Conservation (phyloP, 345 rosid species). For the Sonneratia caseolaris region DNA sequence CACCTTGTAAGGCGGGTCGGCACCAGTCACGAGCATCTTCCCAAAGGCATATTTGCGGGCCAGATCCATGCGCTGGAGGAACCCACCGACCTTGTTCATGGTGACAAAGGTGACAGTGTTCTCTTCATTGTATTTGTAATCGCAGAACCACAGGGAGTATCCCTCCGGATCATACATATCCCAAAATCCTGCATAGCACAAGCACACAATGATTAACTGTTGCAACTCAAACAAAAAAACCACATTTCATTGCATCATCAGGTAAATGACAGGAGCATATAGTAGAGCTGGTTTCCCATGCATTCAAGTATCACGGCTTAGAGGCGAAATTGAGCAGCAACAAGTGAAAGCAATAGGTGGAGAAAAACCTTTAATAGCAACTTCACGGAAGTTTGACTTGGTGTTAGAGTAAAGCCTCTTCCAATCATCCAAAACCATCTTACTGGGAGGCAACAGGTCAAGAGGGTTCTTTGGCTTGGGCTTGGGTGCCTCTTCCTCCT, state of each 20-base stretch:
- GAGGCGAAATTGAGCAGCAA: no score
- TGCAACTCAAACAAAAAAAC: no score
- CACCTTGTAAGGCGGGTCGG: constrained; percentile 76
- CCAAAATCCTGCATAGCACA: constrained; percentile 71
- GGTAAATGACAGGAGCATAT: neutral
- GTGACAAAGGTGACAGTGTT: no score
- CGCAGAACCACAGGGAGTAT: no score
- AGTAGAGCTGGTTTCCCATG: neutral
- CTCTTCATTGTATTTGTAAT: no score
- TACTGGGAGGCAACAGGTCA: constrained; percentile 84
- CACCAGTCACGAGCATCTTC: constrained; percentile 80
- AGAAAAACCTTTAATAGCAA: constrained; percentile 73
- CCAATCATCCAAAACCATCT: constrained; percentile 94
- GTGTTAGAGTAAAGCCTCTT: constrained; percentile 98
- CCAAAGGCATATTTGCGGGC: constrained; percentile 94
- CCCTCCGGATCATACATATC: constrained; percentile 95
- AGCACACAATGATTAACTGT: neutral
- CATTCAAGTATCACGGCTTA: neutral
- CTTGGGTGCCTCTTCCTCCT: no score
- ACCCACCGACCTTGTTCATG: constrained; percentile 9
- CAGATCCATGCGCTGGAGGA: constrained; percentile 90
- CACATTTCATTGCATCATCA: no score
- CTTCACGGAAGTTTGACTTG: constrained; percentile 89
- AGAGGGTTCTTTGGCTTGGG: constrained; percentile 59
- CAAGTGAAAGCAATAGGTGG: no score